A percentile compares a stretch with the other conserved stretches of the same genome.
These are phyloP conservation scores for Colletotrichum abscissum DNA, from an alignment of 2,329 filamentous ascomycete species.

Conservation along the genomic window DNA sequence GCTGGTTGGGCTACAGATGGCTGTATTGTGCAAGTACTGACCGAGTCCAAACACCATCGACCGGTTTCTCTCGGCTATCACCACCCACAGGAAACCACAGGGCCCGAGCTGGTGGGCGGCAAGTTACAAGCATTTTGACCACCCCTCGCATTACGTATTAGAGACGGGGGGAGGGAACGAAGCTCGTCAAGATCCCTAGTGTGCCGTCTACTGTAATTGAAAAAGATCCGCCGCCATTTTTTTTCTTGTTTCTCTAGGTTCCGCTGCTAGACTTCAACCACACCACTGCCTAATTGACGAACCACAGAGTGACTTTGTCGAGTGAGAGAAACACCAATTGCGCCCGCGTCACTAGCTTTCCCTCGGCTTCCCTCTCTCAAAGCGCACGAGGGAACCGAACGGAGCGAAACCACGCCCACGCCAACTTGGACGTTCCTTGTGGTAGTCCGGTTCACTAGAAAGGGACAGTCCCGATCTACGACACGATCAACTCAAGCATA, in stretches of 20 bases:
- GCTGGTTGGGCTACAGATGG: accelerated
- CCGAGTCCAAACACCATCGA: conserved; percentile 1
- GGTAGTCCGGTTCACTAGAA: background rate
- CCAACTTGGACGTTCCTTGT: background rate
- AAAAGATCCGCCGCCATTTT: conserved; percentile 14
- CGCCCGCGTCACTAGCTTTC: background rate
- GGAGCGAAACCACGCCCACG: background rate
- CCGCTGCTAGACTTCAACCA: background rate
- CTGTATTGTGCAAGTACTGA: background rate
- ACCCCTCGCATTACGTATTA: conserved; percentile 31
- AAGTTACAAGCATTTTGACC: conserved; percentile 4
- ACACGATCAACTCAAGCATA: background rate
- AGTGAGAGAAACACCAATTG: background rate
- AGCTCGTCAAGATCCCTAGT: background rate
- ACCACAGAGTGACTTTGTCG: background rate
- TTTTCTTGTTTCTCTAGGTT: background rate
- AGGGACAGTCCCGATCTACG: background rate
- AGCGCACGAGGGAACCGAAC: background rate
- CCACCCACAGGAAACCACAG: conserved; percentile 23
- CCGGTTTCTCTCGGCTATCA: conserved; percentile 38
- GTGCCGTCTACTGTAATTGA: background rate
- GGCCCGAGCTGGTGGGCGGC: conserved; percentile 27
- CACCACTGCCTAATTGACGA: conserved; percentile 9
- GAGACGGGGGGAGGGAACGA: background rate
- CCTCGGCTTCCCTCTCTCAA: background rate